phyloP scores from a whole-genome alignment of 805 yeast genomes.

The Saccharomycopsis selenospora region DNA sequence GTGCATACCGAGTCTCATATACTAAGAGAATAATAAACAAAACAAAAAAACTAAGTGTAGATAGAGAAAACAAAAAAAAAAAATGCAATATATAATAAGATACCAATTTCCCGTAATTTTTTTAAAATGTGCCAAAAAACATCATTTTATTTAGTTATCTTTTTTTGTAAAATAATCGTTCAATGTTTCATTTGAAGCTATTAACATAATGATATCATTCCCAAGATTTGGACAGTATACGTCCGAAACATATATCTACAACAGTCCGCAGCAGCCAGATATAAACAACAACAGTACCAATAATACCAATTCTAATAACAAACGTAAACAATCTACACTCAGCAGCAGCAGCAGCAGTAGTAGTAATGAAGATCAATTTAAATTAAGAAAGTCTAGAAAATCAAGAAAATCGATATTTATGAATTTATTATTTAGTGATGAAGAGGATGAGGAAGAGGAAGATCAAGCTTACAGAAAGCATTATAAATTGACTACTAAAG shows the following conservation, averaged over 20 bases:
- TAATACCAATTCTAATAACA: background rate
- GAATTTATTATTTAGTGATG: conserved; percentile 6
- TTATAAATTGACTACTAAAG: background rate
- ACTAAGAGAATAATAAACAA: no score
- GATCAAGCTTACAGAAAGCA: background rate
- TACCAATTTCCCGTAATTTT: no score
- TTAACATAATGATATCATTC: conserved; percentile 11
- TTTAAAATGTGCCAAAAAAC: background rate
- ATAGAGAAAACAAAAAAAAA: no score
- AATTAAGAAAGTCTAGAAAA: conserved; percentile 4
- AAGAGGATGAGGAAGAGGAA: background rate
- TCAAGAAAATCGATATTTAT: conserved; percentile 8
- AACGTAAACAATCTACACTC: background rate
- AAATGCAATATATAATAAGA: no score
- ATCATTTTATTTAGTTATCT: background rate
- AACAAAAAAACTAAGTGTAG: no score
- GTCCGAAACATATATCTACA: conserved; percentile 8
- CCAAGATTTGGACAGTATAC: conserved; percentile 16
- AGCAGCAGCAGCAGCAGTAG: conserved; percentile 19
- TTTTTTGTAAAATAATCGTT: no score
- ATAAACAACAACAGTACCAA: conserved; percentile 5
- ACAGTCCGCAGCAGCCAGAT: background rate
- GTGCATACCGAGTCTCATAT: no score
- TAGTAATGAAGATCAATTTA: conserved; percentile 14
- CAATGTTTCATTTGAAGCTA: no score